Evolutionary conservation across 2,329 filamentous ascomycete genomes (phyloP).

Genomic region (Colletotrichum australisinense): DNA sequence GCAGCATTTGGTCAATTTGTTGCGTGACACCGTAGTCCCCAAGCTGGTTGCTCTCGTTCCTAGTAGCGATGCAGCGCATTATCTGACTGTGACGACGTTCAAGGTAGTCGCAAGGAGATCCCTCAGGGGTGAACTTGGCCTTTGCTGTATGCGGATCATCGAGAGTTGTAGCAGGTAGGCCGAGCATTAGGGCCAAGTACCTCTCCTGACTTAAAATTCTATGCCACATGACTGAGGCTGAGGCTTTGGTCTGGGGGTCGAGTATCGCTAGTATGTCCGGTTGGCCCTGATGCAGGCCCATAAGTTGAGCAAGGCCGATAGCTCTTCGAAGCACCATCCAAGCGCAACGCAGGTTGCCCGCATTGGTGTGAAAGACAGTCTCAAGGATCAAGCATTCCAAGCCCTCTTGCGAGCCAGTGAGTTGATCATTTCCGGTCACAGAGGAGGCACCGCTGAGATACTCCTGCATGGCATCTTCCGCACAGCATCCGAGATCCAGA

Average conservation of each 20-base stretch:
- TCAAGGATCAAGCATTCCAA: conserved; percentile 56
- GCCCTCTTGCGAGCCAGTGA: conserved; percentile 51
- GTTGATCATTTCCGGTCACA: conserved; percentile 41
- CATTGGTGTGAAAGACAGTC: conserved; percentile 46
- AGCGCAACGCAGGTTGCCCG: conserved; percentile 52
- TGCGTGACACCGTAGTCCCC: conserved; percentile 39
- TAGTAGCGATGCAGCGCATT: conserved; percentile 43
- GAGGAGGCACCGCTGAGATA: conserved; percentile 44
- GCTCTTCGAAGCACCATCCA: conserved; percentile 53
- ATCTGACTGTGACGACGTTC: not conserved
- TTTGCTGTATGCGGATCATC: conserved; percentile 38
- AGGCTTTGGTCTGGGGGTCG: conserved; percentile 6
- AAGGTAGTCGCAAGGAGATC: too few species aligned
- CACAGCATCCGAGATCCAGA: conserved; percentile 37
- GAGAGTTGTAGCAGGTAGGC: conserved; percentile 45
- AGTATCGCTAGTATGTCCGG: not conserved
- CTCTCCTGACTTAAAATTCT: conserved; percentile 50
- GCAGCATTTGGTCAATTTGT: conserved; percentile 42
- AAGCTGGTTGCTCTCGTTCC: conserved; percentile 40
- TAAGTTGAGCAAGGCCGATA: conserved; percentile 52
- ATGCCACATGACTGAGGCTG: conserved; percentile 46
- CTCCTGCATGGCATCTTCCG: conserved; percentile 42
- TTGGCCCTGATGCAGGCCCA: conserved; percentile 49
- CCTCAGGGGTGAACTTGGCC: not conserved
- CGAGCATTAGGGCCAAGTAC: conserved; percentile 51